phyloP scores from a whole-genome alignment of 768 basidiomycete species.

The Mycena rebaudengoi region DNA sequence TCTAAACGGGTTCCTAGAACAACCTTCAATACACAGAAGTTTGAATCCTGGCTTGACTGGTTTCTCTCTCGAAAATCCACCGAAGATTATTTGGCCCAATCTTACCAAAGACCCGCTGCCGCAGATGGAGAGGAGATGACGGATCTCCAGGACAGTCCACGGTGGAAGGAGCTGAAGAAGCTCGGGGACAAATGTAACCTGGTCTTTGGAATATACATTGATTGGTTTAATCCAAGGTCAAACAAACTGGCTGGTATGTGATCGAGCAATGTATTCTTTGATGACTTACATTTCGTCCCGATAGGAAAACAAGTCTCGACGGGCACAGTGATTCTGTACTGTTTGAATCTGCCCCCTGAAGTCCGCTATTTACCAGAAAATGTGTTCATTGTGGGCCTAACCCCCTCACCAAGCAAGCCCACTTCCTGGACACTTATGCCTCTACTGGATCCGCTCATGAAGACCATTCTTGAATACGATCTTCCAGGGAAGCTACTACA shows the following conservation, averaged over 20 bases:
- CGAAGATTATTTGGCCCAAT: not conserved
- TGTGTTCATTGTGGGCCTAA: constrained; percentile 31
- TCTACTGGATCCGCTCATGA: constrained; percentile 8
- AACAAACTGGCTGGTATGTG: constrained; percentile 29
- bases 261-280: not conserved
- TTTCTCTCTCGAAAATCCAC: not conserved
- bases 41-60: not conserved
- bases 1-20: no score
- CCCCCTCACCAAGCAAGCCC: constrained; percentile 37
- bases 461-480: not conserved
- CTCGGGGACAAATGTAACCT: constrained; percentile 13
- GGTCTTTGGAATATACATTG: constrained; percentile 27
- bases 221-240: constrained; percentile 33
- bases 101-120: not conserved
- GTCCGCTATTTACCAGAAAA: constrained; percentile 32
- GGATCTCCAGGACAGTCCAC: constrained; percentile 1
- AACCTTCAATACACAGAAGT: no score
- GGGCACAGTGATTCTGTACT: constrained; percentile 23
- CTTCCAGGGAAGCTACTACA: not conserved
- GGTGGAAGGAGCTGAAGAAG: constrained; percentile 3
- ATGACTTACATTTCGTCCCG: not conserved
- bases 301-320: constrained; percentile 1
- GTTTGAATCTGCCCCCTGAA: constrained; percentile 35
- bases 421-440: not conserved
- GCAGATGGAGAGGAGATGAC: not conserved